phyloP scores from a whole-genome alignment of 306 rosid species.

The Hylodesmum podocarpum region DNA sequence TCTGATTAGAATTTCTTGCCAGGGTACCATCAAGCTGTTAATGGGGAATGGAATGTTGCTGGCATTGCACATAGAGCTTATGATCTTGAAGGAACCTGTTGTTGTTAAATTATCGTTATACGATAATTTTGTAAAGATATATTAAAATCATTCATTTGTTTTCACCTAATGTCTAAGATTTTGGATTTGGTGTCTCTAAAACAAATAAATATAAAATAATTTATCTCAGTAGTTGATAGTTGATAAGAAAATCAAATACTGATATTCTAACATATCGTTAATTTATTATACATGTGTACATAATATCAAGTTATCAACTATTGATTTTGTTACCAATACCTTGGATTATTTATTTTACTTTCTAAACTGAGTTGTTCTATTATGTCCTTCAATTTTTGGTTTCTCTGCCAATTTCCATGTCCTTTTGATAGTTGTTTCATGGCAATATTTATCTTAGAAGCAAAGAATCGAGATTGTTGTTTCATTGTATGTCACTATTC shows the following conservation, averaged over 20 bases:
- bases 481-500: too few relatives aligned
- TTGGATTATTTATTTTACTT: too few relatives aligned
- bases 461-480: too few relatives aligned
- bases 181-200: not conserved
- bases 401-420: too few relatives aligned
- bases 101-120: not conserved
- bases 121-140: not conserved
- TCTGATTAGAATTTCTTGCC: conserved; percentile 85
- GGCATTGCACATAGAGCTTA: conserved; percentile 86
- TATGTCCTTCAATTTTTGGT: too few relatives aligned
- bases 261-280: not conserved
- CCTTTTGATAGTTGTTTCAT: too few relatives aligned
- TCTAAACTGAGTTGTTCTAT: too few relatives aligned
- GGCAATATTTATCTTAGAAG: too few relatives aligned
- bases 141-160: not conserved
- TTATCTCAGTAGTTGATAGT: not conserved
- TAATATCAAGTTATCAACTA: not conserved
- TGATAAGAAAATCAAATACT: not conserved
- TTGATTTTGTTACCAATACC: too few relatives aligned
- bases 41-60: conserved; percentile 96
- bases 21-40: conserved; percentile 68
- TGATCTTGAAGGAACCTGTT: conserved; percentile 73
- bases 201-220: not conserved
- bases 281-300: not conserved
- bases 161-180: not conserved